Evolutionary conservation across 176 grass and related monocot genomes (phyloP).

Genomic region (Avena eriantha): DNA sequence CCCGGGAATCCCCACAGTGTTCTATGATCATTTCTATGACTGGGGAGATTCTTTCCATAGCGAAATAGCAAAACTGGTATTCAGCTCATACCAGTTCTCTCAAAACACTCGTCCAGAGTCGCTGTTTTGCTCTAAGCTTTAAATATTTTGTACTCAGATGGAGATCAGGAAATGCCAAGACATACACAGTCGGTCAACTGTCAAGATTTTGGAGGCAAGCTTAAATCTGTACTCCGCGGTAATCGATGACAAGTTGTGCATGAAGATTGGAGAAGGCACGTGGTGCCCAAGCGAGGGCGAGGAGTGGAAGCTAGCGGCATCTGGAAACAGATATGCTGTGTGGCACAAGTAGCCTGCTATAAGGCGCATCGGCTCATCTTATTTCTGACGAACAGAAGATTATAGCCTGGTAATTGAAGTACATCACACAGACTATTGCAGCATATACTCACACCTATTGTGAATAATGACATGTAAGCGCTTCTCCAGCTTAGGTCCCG

Average conservation of each 20-base stretch:
- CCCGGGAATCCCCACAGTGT: constrained; percentile 85
- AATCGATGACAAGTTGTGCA: constrained; percentile 77
- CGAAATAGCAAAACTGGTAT: constrained; percentile 88
- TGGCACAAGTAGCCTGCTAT: constrained; percentile 76
- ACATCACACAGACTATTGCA: neutral
- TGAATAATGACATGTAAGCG: neutral
- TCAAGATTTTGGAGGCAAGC: constrained; percentile 79
- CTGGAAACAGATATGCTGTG: constrained; percentile 82
- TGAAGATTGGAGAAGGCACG: constrained; percentile 82
- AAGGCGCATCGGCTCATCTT: neutral
- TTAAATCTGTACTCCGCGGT: constrained; percentile 75
- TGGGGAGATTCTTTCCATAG: constrained; percentile 61
- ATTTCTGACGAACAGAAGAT: neutral
- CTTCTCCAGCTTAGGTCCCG: neutral
- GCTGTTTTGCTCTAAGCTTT: constrained; percentile 26
- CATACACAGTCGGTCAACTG: constrained; percentile 82
- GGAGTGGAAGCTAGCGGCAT: constrained; percentile 69
- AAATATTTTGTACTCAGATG: constrained; percentile 57
- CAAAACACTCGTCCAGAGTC: neutral
- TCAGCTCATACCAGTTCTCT: neutral
- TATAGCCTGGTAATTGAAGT: constrained; percentile 14
- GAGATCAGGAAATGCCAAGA: constrained; percentile 77
- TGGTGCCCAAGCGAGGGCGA: constrained; percentile 75
- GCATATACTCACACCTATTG: neutral
- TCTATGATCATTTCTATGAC: constrained; percentile 93